A percentile compares a stretch with the other conserved stretches of the same genome.
Conservation (phyloP, 768 basidiomycete genomes). For the Tulasnella calospora region DNA sequence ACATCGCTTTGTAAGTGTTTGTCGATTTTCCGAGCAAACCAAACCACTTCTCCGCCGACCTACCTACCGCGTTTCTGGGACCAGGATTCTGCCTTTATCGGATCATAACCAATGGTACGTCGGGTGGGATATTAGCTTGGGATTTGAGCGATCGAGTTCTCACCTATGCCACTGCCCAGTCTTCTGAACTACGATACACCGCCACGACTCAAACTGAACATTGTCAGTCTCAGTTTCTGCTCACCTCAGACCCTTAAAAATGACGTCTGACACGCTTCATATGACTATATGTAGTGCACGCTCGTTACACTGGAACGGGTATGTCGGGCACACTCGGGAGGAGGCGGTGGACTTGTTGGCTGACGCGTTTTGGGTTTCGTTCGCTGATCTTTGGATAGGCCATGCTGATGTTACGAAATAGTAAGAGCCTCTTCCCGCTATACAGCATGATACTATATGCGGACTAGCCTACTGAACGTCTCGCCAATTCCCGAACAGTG, state of each 20-base stretch:
- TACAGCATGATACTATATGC: not conserved
- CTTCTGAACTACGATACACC: conserved; percentile 89
- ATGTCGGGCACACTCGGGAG: conserved; percentile 33
- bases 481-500: conserved; percentile 47
- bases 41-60: not conserved
- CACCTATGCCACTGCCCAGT: conserved; percentile 43
- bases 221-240: conserved; percentile 49
- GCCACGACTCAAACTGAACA: conserved; percentile 95
- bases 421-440: conserved; percentile 46
- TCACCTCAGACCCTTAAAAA: conserved; percentile 8
- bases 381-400: conserved; percentile 45
- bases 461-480: not conserved
- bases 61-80: not conserved
- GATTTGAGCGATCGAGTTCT: not conserved
- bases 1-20: not conserved
- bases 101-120: not conserved
- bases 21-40: not conserved
- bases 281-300: conserved; percentile 61
- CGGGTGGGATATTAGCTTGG: not conserved
- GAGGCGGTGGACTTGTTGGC: not conserved
- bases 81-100: not conserved
- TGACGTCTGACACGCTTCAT: conserved; percentile 24
- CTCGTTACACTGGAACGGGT: conserved; percentile 95
- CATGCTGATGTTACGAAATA: conserved; percentile 96
- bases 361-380: conserved; percentile 17